Base-by-base conservation (phyloP, 75 land plant genomes). In the Pinus tabuliformis region DNA sequence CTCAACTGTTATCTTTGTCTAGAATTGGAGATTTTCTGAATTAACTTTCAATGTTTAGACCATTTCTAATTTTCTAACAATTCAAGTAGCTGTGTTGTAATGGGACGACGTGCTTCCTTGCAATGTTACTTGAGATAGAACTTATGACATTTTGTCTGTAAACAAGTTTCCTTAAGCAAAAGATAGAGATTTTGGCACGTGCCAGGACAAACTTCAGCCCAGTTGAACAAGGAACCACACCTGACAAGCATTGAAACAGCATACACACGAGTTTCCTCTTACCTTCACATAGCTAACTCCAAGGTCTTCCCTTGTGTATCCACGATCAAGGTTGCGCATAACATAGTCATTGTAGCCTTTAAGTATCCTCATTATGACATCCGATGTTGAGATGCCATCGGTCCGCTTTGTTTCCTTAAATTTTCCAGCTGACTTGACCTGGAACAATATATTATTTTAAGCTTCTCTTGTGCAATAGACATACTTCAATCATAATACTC, bases 251-350 rank as follows among this genome's bases (percentile, higher is more conserved):
- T 49, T 49, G 52, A 49, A 49, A 49, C 8, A 49, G 8, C 52
- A 9, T 49, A 49, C 7, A 49, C 52, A 8, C 11, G 9, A 49
- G 71, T 39, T 20, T 66, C 22, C 22, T 68, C 45, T 39, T 56
- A 84, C 87, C 87, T 86, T 86, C 3, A 86, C 87, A 72, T 86
- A 86, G 73, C 87, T 84, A 21, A 86, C 87, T 61, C 87, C 87
- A 24, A 86, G 82, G 52, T 86, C 87, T 73, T 83, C 79, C 33
- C 87, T 79, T 59, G 86, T 64, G 76, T 86, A 86, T 21, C 87
- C 87, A 45, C 86, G 87, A 57, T 86, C 87, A n/a, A 86, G 73
- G 58, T 86, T 86, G 13, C 86, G 82, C 86, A 84, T 83, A 36
- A 86, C 87, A 83, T 86, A 86, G 37, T 86, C 79, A 58, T 86